phyloP scores from a whole-genome alignment of 768 basidiomycete genomes.

The Xerocomellus intermedius region DNA sequence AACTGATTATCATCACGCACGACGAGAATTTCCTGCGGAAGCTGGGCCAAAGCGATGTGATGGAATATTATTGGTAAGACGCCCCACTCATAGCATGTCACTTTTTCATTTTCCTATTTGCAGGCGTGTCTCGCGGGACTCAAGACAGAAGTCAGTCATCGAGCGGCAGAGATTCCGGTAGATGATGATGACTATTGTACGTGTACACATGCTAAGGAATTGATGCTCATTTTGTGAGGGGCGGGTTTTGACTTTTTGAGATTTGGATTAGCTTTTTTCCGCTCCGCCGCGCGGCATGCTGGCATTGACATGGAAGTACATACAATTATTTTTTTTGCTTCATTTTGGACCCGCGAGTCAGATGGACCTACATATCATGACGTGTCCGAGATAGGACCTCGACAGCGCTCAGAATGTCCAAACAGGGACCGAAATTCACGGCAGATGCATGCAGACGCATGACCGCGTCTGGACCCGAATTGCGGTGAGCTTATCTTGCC shows the following conservation, averaged over 20 bases:
- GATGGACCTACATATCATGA: conserved; percentile 4
- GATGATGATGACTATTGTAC: conserved; percentile 18
- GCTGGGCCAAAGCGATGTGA: conserved; percentile 86
- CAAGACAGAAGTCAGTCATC: conserved; percentile 76
- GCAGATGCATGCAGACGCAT: conserved; percentile 1
- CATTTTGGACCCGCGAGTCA: conserved; percentile 2
- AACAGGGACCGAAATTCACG: conserved; percentile 10
- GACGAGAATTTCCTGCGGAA: conserved; percentile 93
- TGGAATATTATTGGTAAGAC: conserved; percentile 88
- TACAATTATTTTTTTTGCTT: not conserved
- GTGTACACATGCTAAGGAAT: not conserved
- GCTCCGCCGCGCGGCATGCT: conserved; percentile 5
- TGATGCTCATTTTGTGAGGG: not conserved
- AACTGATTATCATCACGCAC: conserved; percentile 95
- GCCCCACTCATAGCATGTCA: not conserved
- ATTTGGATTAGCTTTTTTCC: conserved; percentile 7
- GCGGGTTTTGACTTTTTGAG: conserved; percentile 12
- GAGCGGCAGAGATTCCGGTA: conserved; percentile 67
- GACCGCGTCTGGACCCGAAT: conserved; percentile 1
- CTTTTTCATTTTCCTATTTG: not conserved
- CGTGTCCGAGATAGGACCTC: conserved; percentile 15
- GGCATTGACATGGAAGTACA: not conserved
- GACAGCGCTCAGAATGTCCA: conserved; percentile 3
- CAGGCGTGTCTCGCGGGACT: conserved; percentile 79
- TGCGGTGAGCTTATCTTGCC: conserved; percentile 13